Conservation (phyloP, 768 basidiomycete genomes). For the Pleurotus giganteus region DNA sequence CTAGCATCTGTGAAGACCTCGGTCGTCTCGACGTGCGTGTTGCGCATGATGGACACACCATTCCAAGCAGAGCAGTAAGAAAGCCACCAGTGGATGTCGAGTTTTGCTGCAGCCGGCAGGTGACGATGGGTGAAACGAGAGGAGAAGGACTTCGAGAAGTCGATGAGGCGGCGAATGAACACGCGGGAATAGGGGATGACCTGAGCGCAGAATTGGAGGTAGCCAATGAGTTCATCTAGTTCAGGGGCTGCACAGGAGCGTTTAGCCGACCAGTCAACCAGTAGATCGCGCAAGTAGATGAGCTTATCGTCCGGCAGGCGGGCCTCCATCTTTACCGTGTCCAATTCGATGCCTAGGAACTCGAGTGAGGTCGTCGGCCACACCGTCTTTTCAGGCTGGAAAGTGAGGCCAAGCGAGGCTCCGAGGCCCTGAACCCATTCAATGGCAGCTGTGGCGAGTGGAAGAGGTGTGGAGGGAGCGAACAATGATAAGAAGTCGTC, state of each 20-base stretch:
- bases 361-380: constrained; percentile 16
- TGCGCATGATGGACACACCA: constrained; percentile 19
- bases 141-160: constrained; percentile 25
- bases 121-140: constrained; percentile 17
- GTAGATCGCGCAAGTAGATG: constrained; percentile 18
- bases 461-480: constrained; percentile 1
- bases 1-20: constrained; percentile 31
- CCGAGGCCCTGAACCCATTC: constrained; percentile 29
- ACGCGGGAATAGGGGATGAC: constrained; percentile 13
- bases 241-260: constrained; percentile 6
- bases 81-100: constrained; percentile 32
- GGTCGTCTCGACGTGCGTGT: constrained; percentile 9
- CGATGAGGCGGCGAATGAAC: constrained; percentile 17
- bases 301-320: constrained; percentile 30
- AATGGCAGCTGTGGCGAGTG: constrained; percentile 16
- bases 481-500: constrained; percentile 34
- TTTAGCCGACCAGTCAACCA: constrained; percentile 22
- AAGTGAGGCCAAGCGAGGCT: constrained; percentile 25
- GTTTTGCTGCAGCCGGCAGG: constrained; percentile 18
- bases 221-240: constrained; percentile 14
- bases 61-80: constrained; percentile 25
- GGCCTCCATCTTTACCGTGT: constrained; percentile 26
- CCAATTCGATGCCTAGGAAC: not conserved
- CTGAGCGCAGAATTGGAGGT: constrained; percentile 14
- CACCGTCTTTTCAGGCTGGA: constrained; percentile 25